A percentile compares a stretch with the other conserved stretches of the same genome.
These are phyloP conservation scores for Sungouiella thailandica DNA, from an alignment of 805 yeast species.

Conservation along the genomic window DNA sequence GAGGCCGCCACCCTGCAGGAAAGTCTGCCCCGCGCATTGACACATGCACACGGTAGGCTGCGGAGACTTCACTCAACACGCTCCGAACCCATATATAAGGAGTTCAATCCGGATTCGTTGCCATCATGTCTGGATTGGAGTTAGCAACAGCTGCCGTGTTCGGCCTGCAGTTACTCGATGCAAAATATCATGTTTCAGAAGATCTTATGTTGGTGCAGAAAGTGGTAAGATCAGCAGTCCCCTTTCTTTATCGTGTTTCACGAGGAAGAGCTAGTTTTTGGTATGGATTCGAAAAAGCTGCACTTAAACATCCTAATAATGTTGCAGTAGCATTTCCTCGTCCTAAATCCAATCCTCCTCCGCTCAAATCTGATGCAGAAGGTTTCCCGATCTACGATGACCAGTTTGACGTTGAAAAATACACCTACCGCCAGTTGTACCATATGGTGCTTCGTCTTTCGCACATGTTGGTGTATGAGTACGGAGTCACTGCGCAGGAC, in stretches of 20 bases:
- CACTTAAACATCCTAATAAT: constrained; percentile 41
- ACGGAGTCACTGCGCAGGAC: constrained; percentile 61
- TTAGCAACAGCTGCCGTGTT: constrained; percentile 38
- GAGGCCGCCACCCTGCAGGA: no score
- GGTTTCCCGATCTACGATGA: constrained; percentile 44
- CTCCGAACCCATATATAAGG: no score
- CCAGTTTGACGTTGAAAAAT: constrained; percentile 55
- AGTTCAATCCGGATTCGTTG: no score
- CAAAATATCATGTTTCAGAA: constrained; percentile 42
- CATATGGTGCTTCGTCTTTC: constrained; percentile 64
- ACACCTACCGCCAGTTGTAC: constrained; percentile 66
- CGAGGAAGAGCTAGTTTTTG: constrained; percentile 55
- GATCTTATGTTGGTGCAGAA: constrained; percentile 50
- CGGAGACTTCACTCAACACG: no score
- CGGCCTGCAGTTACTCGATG: constrained; percentile 44
- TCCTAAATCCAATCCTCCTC: constrained; percentile 40
- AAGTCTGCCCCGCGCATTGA: no score
- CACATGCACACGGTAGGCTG: no score
- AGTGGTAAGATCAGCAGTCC: constrained; percentile 35
- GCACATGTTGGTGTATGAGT: constrained; percentile 55
- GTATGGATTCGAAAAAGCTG: constrained; percentile 64
- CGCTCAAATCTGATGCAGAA: constrained; percentile 29
- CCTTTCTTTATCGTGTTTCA: constrained; percentile 33
- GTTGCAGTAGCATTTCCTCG: constrained; percentile 63
- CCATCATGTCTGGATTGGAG: constrained; percentile 38